Evolutionary conservation across 352 stramenopile species (phyloP).

Genomic region (Globisporangium canariense): DNA sequence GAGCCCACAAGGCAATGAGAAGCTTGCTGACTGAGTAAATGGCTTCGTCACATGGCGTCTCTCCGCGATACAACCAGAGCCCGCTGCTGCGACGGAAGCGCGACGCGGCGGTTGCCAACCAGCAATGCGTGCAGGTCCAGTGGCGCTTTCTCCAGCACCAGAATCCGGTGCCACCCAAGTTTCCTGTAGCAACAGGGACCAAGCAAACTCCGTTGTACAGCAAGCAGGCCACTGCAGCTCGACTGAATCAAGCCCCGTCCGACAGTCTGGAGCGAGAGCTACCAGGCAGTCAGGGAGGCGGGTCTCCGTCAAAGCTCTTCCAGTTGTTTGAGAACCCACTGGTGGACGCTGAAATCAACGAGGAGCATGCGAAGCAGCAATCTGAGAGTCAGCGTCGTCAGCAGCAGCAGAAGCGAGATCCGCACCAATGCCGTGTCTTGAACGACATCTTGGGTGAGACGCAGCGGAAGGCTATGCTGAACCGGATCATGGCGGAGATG

Average conservation of each 20-base stretch:
- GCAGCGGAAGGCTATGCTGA: constrained; percentile 55
- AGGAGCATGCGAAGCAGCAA: constrained; percentile 1
- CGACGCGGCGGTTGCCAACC: constrained; percentile 21
- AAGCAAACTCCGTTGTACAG: neutral
- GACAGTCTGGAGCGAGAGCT: neutral
- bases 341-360: constrained; percentile 19
- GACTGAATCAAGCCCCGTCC: neutral
- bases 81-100: constrained; percentile 29
- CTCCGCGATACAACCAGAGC: constrained; percentile 21
- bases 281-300: neutral
- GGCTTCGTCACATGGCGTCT: constrained; percentile 9
- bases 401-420: constrained; percentile 12
- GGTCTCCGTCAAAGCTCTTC: constrained; percentile 6
- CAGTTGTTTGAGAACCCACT: constrained; percentile 14
- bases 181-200: neutral
- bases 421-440: constrained; percentile 26
- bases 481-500: constrained; percentile 68
- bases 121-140: constrained; percentile 43
- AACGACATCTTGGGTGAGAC: constrained; percentile 60
- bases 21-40: neutral
- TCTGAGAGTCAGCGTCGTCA: constrained; percentile 8
- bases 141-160: constrained; percentile 54
- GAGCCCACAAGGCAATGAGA: neutral
- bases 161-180: constrained; percentile 22
- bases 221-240: neutral